Evolutionary conservation across 805 yeast species (phyloP), one percentile per base, ranked within the genome.

Genomic region (Suhomyces canberraensis): DNA sequence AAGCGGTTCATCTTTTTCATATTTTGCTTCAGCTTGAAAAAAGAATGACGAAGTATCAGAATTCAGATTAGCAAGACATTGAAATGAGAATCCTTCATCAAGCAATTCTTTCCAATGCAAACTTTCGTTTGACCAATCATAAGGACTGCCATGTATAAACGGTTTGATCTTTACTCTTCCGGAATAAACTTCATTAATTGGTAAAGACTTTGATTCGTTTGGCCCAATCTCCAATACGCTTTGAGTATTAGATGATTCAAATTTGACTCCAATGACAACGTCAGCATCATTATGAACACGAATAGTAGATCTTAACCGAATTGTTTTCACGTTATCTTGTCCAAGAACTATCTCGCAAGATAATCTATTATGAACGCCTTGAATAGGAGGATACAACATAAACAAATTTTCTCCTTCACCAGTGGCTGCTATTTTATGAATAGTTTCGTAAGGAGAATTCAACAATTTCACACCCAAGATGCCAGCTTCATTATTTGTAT

Each of bases 331-430:
- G 46, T 84, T 84, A 45, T 88, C 93, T 3, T 74, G 79, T 3
- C 84, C 78, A 22, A 91, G 66, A 6, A 60, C 65, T 21, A 90
- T 75, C 25, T 84, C 89, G 49, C 91, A 81, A 0, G 81, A 74
- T 11, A 93, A 56, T 47, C 98, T 67, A 50, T 78, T 81, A 51
- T 88, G 95, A 22, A 83, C 76, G 2, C 76, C 77, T 35, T 73
- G 47, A 0, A 73, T 52, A 0, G 82, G 69, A 0, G 96, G 96
- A 2, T 66, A 54, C 40, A 91, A 60, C 53, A 78, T 74, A 46
- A 81, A 78, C 8, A 91, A 54, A 16, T 84, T 81, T 53, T 89
- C 95, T 3, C 97, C 96, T 52, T 87, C 96, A 7, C 81, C 73
- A 9, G 81, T 78, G 1, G 88, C 84, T 1, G 90, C 75, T 1